Base-by-base conservation (phyloP, 169 alveolate genomes). In the Eimeria sp. region DNA sequence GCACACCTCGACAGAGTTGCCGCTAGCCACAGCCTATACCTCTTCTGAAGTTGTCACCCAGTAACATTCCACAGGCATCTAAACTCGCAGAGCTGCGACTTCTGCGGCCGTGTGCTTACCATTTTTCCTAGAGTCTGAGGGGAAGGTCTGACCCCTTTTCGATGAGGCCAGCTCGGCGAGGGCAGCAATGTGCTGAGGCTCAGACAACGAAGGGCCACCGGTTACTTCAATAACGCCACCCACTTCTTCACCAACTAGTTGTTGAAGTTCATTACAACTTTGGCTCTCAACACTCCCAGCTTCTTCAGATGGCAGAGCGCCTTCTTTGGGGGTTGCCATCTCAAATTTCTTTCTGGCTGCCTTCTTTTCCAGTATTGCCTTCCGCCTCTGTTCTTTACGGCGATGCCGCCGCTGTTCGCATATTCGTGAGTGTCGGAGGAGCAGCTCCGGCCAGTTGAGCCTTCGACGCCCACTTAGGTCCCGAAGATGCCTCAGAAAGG, bases 381-480 rank as follows among this genome's bases (percentile, higher is more conserved):
- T 56, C 33, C 90, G 71, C 76, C 74, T 83, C 11, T 83, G 46
- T 40, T 64, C 93, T 43, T 64, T 85, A 60, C 77, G 93, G 80
- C 93, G 80, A 52, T 56, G 52, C 54, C 46, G 46, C 64, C 93
- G 93, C 82, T 85, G 93, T 46, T 85, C 93, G 71, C 93, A 85
- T 2, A 85, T 85, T 71, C 71, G 93, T 9, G 93, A 71, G 46
- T 85, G 93, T 6, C 93, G 93, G 16, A 85, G 80, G 46, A 85
- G 93, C 49, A 85, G 72, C 82, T 60, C 93, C 27, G 93, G 93
- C 93, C 93, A 85, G 93, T 85, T 85, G 93, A 85, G 93, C 93
- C 93, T 64, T 27, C 93, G 52, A 16, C 93, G 93, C 77, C 93
- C 93, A 85, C 93, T 85, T 49, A 85, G 43, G 82, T 85, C 93